A percentile compares a stretch with the other conserved stretches of the same genome.
Conservation (phyloP, 352 stramenopile species). For the Globisporangium irregulare region DNA sequence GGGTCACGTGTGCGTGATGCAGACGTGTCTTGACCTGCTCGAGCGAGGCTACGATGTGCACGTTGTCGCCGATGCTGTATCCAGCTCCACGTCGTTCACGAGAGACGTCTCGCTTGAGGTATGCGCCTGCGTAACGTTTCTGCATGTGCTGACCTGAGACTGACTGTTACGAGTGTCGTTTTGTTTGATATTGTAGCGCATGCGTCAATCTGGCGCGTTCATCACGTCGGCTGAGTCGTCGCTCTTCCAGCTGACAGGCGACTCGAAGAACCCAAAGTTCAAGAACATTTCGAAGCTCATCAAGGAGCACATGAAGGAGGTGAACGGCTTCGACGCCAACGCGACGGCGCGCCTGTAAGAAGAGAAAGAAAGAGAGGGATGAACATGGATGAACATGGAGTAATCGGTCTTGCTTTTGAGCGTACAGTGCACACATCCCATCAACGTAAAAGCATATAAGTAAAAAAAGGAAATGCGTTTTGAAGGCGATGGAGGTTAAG, state of each 20-base stretch:
- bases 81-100: conserved; percentile 86
- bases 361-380: conserved; percentile 1
- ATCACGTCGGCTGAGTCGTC: conserved; percentile 95
- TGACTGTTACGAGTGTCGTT: neutral
- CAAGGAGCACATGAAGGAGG: conserved; percentile 85
- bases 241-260: conserved; percentile 94
- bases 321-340: conserved; percentile 54
- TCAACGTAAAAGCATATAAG: neutral
- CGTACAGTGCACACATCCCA: neutral
- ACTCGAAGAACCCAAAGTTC: conserved; percentile 92
- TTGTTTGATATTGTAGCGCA: conserved; percentile 47
- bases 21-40: conserved; percentile 96
- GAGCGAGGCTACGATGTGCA: conserved; percentile 96
- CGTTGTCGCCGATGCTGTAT: conserved; percentile 95
- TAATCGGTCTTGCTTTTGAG: neutral
- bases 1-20: conserved; percentile 92
- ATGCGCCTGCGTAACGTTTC: neutral
- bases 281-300: conserved; percentile 92
- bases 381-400: neutral
- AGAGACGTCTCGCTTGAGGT: conserved; percentile 90
- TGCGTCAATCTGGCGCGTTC: conserved; percentile 92
- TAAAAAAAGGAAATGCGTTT: neutral
- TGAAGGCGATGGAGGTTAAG: neutral
- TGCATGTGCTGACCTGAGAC: neutral
- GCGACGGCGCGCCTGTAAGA: conserved; percentile 13